These are phyloP conservation scores for Periconia macrospinosa DNA, from an alignment of 2,329 filamentous ascomycete genomes.

Conservation along the genomic window DNA sequence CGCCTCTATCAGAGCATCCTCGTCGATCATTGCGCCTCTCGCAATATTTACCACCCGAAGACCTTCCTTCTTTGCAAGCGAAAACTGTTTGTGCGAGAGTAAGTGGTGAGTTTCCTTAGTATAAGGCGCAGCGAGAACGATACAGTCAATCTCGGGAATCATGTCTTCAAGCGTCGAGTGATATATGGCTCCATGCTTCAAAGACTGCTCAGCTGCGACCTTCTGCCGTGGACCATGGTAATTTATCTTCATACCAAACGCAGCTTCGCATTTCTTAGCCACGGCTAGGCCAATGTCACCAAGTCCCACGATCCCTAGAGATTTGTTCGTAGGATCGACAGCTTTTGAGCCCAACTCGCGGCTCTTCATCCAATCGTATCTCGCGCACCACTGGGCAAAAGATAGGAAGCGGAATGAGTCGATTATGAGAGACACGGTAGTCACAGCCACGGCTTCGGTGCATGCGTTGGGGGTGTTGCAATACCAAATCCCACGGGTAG, in stretches of 20 bases:
- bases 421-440: not conserved
- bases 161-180: conserved; percentile 31
- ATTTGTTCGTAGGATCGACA: not conserved
- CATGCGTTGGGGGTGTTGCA: not conserved
- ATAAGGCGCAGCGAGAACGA: conserved; percentile 40
- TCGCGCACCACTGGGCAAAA: not conserved
- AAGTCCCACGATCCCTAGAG: conserved; percentile 39
- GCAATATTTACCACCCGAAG: conserved; percentile 40
- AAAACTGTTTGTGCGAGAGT: conserved; percentile 10
- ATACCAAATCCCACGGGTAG: not conserved
- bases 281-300: conserved; percentile 40
- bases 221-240: conserved; percentile 32
- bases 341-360: not conserved
- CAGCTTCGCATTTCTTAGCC: conserved; percentile 26
- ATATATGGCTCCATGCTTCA: conserved; percentile 23
- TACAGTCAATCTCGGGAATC: conserved; percentile 28
- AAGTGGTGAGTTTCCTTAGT: conserved; percentile 12
- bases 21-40: conserved; percentile 38
- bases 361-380: not conserved
- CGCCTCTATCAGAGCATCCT: conserved; percentile 38
- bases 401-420: not conserved
- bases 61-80: conserved; percentile 22
- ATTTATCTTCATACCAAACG: conserved; percentile 38
- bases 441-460: not conserved
- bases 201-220: conserved; percentile 8